Percentiles rank a stretch among this genome's conserved stretches.
phyloP scores from a whole-genome alignment of 129 eudicot genomes.

The Tagetes erecta region DNA sequence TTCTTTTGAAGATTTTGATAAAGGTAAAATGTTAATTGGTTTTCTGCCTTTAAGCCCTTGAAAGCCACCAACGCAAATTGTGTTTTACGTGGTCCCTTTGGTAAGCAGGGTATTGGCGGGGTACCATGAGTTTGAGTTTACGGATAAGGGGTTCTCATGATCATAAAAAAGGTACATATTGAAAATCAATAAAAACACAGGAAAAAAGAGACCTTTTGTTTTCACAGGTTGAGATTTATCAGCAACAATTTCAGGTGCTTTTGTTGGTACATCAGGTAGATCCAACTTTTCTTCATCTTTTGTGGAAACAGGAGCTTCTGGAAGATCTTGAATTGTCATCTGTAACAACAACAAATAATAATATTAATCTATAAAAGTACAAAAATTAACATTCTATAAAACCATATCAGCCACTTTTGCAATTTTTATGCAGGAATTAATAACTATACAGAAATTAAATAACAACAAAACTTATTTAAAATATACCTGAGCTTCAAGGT shows the following conservation, averaged over 20 bases:
- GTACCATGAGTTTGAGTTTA: background rate
- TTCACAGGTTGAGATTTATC: constrained; percentile 40
- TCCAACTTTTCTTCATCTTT: constrained; percentile 66
- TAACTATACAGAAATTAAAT: background rate
- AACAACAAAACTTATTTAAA: background rate
- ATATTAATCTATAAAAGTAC: background rate
- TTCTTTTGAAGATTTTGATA: background rate
- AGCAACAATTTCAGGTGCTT: constrained; percentile 59
- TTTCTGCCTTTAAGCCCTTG: too few relatives aligned
- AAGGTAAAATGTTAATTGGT: background rate
- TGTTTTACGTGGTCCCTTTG: too few relatives aligned
- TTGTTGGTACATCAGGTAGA: constrained; percentile 91
- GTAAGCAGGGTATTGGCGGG: too few relatives aligned
- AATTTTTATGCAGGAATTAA: background rate
- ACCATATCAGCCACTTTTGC: background rate
- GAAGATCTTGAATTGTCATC: constrained; percentile 75
- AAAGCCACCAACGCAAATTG: too few relatives aligned
- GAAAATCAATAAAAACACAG: background rate
- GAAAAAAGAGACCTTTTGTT: constrained; percentile 55
- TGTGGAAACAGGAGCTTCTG: constrained; percentile 61
- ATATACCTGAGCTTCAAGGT: constrained; percentile 81
- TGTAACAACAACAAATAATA: constrained; percentile 26
- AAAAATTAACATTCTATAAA: background rate
- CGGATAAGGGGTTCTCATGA: background rate
- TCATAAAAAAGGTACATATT: background rate